A percentile compares a stretch with the other conserved stretches of the same genome.
These are phyloP conservation scores for Quercus tomentella DNA, from an alignment of 331 rosid genomes.

Conservation along the genomic window DNA sequence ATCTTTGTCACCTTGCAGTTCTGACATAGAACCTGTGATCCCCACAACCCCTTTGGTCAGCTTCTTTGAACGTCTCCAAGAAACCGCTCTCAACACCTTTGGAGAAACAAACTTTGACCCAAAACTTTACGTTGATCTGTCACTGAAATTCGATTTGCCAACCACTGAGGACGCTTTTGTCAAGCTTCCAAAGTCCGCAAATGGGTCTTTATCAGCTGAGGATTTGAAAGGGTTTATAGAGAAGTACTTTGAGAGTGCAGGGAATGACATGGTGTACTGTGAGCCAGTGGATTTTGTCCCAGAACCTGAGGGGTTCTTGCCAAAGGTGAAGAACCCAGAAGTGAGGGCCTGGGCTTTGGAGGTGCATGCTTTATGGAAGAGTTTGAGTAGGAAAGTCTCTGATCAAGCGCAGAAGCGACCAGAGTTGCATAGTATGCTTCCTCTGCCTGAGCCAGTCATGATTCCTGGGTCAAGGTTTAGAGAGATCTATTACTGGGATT, in stretches of 20 bases:
- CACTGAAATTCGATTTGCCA: slow-evolving; percentile 44
- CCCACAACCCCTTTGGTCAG: slow-evolving; percentile 54
- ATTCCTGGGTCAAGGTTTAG: slow-evolving; percentile 82
- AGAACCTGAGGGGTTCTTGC: slow-evolving; percentile 55
- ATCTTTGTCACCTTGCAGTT: slow-evolving; percentile 1
- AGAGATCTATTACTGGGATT: slow-evolving; percentile 91
- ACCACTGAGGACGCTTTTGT: slow-evolving; percentile 36
- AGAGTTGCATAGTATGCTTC: slow-evolving; percentile 59
- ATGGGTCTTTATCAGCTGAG: slow-evolving; percentile 32
- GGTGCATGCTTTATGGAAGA: slow-evolving; percentile 72
- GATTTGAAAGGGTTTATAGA: slow-evolving; percentile 33
- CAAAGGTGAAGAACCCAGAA: slow-evolving; percentile 43
- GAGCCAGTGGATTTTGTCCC: slow-evolving; percentile 60
- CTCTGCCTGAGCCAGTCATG: slow-evolving; percentile 39
- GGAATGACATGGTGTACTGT: slow-evolving; percentile 51
- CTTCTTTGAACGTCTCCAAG: slow-evolving; percentile 58
- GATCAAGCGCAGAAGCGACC: slow-evolving; percentile 34
- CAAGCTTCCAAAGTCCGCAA: slow-evolving; percentile 26
- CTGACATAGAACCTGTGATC: slow-evolving; percentile 18
- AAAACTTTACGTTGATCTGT: slow-evolving; percentile 66
- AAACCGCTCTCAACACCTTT: slow-evolving; percentile 43
- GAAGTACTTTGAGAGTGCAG: slow-evolving; percentile 43
- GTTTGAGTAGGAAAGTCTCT: slow-evolving; percentile 46
- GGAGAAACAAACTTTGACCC: slow-evolving; percentile 48
- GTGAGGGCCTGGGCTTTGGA: slow-evolving; percentile 72